Conservation (phyloP, 257 asterid genomes). For the Fraxinus americana region DNA sequence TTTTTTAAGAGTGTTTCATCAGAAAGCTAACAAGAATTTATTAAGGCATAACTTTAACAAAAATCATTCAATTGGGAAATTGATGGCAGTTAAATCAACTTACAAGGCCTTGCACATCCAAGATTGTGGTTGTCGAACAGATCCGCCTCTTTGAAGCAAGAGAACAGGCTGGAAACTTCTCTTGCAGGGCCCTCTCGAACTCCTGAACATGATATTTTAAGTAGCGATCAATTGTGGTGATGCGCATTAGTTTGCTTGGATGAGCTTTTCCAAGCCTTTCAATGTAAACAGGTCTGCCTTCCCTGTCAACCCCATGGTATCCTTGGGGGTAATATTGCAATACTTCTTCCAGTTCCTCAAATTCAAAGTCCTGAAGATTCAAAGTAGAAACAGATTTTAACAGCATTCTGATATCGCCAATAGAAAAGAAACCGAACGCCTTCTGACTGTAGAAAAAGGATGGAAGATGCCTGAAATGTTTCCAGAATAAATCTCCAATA, state of each 20-base stretch:
- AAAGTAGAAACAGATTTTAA: conserved; percentile 12
- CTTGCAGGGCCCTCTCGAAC: conserved; percentile 79
- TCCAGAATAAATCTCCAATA: background rate
- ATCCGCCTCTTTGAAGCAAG: conserved; percentile 82
- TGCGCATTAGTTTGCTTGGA: conserved; percentile 72
- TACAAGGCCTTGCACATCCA: conserved; percentile 98
- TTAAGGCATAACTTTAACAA: background rate
- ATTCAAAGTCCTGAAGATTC: conserved; percentile 72
- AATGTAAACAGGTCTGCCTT: conserved; percentile 94
- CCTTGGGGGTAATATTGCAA: conserved; percentile 94
- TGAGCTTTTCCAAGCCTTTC: conserved; percentile 95
- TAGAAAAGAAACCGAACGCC: conserved; percentile 15
- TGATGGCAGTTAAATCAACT: conserved; percentile 33
- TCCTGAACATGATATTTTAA: conserved; percentile 90
- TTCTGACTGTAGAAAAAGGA: conserved; percentile 6
- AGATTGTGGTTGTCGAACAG: conserved; percentile 77
- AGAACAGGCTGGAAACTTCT: conserved; percentile 95
- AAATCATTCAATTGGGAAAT: conserved; percentile 18
- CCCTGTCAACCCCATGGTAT: conserved; percentile 96
- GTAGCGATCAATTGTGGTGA: conserved; percentile 80
- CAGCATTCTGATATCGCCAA: background rate
- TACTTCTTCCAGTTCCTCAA: conserved; percentile 84
- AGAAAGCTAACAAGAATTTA: background rate
- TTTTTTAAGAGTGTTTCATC: background rate
- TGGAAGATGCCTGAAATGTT: conserved; percentile 2